Percentiles rank a stretch among this genome's conserved stretches.
These are phyloP conservation scores for Geosmithia flava DNA, from an alignment of 2,329 filamentous ascomycete genomes.

Conservation along the genomic window DNA sequence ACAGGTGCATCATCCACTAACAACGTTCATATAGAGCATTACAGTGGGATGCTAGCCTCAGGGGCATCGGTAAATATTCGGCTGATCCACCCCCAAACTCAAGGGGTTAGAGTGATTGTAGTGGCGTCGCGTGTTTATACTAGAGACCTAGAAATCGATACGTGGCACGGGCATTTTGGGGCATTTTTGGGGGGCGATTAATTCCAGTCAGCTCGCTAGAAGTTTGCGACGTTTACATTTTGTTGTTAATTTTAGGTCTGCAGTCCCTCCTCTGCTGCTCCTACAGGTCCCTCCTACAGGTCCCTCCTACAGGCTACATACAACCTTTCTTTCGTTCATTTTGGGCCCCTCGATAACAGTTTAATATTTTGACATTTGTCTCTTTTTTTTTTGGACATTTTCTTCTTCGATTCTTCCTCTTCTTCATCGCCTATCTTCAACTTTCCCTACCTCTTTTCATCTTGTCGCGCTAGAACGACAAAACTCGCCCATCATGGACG, in stretches of 20 bases:
- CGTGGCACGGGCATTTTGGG: neutral
- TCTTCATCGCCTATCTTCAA: neutral
- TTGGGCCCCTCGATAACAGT: neutral
- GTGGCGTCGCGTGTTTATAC: neutral
- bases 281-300: neutral
- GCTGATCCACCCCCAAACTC: neutral
- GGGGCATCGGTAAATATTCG: neutral
- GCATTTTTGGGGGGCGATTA: neutral
- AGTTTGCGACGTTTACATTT: neutral
- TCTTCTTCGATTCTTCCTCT: neutral
- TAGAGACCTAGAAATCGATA: neutral
- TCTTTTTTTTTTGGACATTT: neutral
- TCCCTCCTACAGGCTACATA: neutral
- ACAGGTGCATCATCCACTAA: too few species aligned
- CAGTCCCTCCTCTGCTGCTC: neutral
- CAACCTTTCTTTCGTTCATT: neutral
- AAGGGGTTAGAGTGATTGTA: too few species aligned
- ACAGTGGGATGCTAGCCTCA: too few species aligned
- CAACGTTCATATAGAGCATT: too few species aligned
- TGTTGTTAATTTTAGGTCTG: neutral
- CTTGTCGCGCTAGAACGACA: neutral
- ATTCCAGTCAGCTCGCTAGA: neutral
- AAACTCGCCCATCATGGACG: constrained; percentile 52
- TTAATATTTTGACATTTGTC: neutral
- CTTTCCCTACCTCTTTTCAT: neutral